These are phyloP conservation scores for Coleophoma eucalyptorum DNA, from an alignment of 2,329 filamentous ascomycete species.

Conservation along the genomic window DNA sequence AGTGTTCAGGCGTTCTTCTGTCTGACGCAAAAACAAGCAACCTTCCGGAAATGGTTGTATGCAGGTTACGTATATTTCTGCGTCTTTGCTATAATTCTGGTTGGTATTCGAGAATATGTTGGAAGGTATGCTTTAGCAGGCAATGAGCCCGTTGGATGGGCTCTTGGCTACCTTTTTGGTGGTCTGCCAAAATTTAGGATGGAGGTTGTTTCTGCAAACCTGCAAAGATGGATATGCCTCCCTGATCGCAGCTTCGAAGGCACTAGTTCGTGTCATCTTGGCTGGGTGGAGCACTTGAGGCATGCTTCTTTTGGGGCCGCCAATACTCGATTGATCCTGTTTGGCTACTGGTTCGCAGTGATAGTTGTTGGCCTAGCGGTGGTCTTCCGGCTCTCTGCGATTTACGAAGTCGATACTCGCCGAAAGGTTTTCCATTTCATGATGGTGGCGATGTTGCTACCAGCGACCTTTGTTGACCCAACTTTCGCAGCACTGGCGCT, in stretches of 20 bases:
- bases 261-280: conserved; percentile 41
- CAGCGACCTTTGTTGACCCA: conserved; percentile 82
- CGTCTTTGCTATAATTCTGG: conserved; percentile 62
- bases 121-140: conserved; percentile 61
- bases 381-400: conserved; percentile 69
- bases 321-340: conserved; percentile 75
- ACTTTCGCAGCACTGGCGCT: conserved; percentile 77
- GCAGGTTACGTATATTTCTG: conserved; percentile 72
- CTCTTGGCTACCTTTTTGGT: conserved; percentile 82
- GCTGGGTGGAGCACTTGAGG: conserved; percentile 64
- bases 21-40: conserved; percentile 75
- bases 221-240: conserved; percentile 74
- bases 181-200: conserved; percentile 70
- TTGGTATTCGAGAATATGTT: conserved; percentile 70
- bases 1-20: conserved; percentile 71
- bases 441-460: conserved; percentile 95
- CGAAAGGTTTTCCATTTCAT: conserved; percentile 98
- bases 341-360: conserved; percentile 68
- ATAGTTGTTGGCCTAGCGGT: conserved; percentile 68
- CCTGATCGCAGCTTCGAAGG: conserved; percentile 41
- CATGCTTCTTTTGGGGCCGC: conserved; percentile 65
- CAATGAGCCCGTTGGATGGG: conserved; percentile 88
- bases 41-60: conserved; percentile 77
- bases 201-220: conserved; percentile 62
- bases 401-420: conserved; percentile 90